Evolutionary conservation across 2,329 filamentous ascomycete genomes (phyloP), one percentile per base, ranked within the genome.

Genomic region (Aureobasidium lini): DNA sequence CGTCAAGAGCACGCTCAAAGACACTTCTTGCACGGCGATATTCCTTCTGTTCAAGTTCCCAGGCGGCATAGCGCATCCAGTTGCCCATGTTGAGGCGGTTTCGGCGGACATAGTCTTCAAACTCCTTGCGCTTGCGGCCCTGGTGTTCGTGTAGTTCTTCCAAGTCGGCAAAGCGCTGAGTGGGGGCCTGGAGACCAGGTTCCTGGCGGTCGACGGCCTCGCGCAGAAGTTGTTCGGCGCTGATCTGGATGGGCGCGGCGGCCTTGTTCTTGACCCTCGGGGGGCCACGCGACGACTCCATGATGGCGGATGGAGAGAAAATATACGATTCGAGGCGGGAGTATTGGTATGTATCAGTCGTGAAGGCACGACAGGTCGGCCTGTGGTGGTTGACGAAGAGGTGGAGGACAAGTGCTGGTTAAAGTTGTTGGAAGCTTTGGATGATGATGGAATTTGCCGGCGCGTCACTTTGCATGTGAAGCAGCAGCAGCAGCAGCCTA

Each of bases 191-290:
- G 57, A 97, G 78, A 42, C 84, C 84, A 36, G 87, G 85, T 76
- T 99, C 94, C 76, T 97, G 94, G 62, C 94, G 86, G 76, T 99
- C 94, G 64, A 97, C 94, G 64, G 94, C 94, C 79, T 99, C 94
- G 67, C 94, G 89, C 44, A 99, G 86, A 64, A 99, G 87, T 79
- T 99, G 94, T 76, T 99, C 94, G 66, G 94, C 94, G 65, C 89
- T 95, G 72, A 99, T 96, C 77, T 97, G 76, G 61, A 76, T 69
- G 44, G 76, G 90, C 77, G 93, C 93, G 1, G 94, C 83, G 65
- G 89, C 90, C 87, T 99, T 99, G 81, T 99, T 97, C 76, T 97
- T 97, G 80, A 99, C 94, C 83, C 91, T 82, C 11, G 94, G 93
- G 61, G 94, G 93, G 68, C 93, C 94, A 64, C 93, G 87, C 66